These are phyloP conservation scores for Coemansia sp. DNA, from an alignment of 192 early-diverging fungal genomes.

Conservation along the genomic window DNA sequence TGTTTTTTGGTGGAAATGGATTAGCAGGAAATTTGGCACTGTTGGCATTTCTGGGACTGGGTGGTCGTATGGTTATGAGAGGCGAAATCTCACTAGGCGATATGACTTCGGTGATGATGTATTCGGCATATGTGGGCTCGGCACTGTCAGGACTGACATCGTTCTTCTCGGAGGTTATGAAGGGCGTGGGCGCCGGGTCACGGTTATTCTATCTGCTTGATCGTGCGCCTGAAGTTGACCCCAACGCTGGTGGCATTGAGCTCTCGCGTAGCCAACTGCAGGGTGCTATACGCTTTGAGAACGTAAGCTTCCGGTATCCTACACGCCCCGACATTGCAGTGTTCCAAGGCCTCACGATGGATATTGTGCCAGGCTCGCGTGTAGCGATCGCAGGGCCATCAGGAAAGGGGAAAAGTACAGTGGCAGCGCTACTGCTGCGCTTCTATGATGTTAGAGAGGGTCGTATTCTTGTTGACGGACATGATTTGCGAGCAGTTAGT, in stretches of 20 bases:
- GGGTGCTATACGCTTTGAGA: conserved; percentile 59
- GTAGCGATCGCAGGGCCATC: conserved; percentile 57
- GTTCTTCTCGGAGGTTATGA: conserved; percentile 73
- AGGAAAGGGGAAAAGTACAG: conserved; percentile 69
- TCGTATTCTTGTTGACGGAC: conserved; percentile 59
- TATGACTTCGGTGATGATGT: conserved; percentile 66
- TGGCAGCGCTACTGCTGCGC: conserved; percentile 64
- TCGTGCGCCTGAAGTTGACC: conserved; percentile 44
- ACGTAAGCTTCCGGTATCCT: conserved; percentile 67
- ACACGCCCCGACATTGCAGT: conserved; percentile 58
- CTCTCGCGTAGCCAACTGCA: conserved; percentile 17
- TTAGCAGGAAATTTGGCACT: conserved; percentile 64
- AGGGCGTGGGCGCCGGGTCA: conserved; percentile 63
- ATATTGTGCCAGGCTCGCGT: conserved; percentile 57
- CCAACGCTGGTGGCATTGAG: conserved; percentile 19
- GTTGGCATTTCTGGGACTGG: conserved; percentile 63
- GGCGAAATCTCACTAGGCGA: conserved; percentile 64
- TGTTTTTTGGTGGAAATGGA: conserved; percentile 66
- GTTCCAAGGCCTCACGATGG: conserved; percentile 58
- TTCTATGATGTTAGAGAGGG: conserved; percentile 69
- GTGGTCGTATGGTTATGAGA: conserved; percentile 64
- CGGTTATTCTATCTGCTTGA: conserved; percentile 64
- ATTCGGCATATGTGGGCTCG: conserved; percentile 66
- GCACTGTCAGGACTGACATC: conserved; percentile 59
- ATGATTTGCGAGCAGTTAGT: conserved; percentile 58